Conservation (phyloP, 129 eudicot species). For the Sambucus nigra region DNA sequence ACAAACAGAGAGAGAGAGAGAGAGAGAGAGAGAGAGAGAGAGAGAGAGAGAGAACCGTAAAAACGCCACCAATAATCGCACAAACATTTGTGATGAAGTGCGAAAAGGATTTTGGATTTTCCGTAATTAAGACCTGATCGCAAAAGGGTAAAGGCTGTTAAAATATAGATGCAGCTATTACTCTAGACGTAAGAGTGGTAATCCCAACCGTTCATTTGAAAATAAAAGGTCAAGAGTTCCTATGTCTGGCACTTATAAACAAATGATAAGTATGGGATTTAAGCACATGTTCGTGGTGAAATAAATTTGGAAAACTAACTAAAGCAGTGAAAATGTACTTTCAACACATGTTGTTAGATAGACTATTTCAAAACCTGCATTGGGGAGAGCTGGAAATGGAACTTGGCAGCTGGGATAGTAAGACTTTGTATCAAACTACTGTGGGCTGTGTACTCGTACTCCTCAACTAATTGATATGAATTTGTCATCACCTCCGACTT, state of each 20-base stretch:
- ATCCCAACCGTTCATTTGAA: too few species aligned
- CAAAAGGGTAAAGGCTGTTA: not conserved
- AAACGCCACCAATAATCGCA: slow-evolving; percentile 95
- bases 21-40: slow-evolving; percentile 3
- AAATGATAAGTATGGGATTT: too few species aligned
- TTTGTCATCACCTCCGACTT: slow-evolving; percentile 75
- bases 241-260: too few species aligned
- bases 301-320: not conserved
- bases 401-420: slow-evolving; percentile 69
- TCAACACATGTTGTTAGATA: not conserved
- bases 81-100: slow-evolving; percentile 89
- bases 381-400: slow-evolving; percentile 75
- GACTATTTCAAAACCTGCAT: slow-evolving; percentile 60
- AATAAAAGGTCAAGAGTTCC: too few species aligned
- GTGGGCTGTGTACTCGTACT: slow-evolving; percentile 88
- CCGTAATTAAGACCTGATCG: slow-evolving; percentile 65
- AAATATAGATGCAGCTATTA: too few species aligned
- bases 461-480: slow-evolving; percentile 58
- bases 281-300: too few species aligned
- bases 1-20: not conserved
- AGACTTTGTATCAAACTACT: slow-evolving; percentile 76
- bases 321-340: slow-evolving; percentile 36
- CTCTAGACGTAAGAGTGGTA: too few species aligned
- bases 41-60: slow-evolving; percentile 32
- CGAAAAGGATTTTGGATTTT: slow-evolving; percentile 57